Conservation (phyloP, 768 basidiomycete species). For the Mycena maculata region DNA sequence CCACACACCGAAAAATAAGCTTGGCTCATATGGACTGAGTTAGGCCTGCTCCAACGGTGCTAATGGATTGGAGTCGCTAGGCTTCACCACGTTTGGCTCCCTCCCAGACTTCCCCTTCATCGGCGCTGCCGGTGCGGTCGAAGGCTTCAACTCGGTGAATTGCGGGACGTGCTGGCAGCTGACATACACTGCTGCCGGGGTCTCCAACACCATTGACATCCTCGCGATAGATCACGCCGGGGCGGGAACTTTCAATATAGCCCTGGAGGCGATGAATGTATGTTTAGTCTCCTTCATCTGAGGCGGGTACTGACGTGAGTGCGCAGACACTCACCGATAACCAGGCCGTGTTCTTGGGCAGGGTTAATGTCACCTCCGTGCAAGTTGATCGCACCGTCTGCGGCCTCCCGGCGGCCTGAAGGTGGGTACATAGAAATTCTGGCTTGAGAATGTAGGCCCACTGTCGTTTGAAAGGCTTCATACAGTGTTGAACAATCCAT, state of each 20-base stretch:
- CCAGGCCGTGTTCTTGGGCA: constrained; percentile 59
- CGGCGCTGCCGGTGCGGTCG: constrained; percentile 64
- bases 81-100: constrained; percentile 60
- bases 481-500: no score
- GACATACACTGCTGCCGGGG: constrained; percentile 53
- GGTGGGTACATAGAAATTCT: background rate
- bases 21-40: background rate
- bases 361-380: constrained; percentile 55
- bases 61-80: constrained; percentile 60
- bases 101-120: constrained; percentile 71
- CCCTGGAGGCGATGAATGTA: constrained; percentile 66
- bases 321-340: constrained; percentile 60
- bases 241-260: constrained; percentile 60
- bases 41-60: constrained; percentile 60
- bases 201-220: constrained; percentile 55
- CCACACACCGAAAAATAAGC: background rate
- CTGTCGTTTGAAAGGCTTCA: no score
- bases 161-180: constrained; percentile 75
- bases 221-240: constrained; percentile 64
- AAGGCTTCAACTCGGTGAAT: constrained; percentile 60
- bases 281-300: no score
- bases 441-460: background rate
- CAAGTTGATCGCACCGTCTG: constrained; percentile 61
- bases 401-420: constrained; percentile 51
- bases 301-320: no score